phyloP scores from a whole-genome alignment of 2,329 filamentous ascomycete species.

The Graphilbum ipis-grandicollis region DNA sequence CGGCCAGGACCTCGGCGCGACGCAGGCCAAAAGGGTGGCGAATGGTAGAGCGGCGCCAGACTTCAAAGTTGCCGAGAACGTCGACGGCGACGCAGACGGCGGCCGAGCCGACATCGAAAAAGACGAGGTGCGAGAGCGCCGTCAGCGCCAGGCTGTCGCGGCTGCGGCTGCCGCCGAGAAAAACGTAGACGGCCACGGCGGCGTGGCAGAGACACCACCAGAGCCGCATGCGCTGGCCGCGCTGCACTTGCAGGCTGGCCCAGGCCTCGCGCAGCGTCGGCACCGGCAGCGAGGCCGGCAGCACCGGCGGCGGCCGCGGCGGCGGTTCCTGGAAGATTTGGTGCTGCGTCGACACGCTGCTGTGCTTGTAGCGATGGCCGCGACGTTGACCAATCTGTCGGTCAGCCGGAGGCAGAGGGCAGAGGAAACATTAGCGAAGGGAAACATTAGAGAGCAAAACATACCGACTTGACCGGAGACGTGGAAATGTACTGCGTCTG shows the following conservation, averaged over 20 bases:
- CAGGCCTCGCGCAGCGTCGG: constrained; percentile 80
- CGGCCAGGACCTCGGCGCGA: constrained; percentile 81
- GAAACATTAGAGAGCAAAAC: constrained; percentile 12
- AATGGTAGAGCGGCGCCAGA: constrained; percentile 86
- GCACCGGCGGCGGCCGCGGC: constrained; percentile 64
- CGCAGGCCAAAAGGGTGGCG: constrained; percentile 89
- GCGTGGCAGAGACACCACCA: constrained; percentile 87
- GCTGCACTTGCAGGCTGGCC: constrained; percentile 77
- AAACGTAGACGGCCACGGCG: constrained; percentile 67
- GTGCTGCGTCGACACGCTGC: constrained; percentile 71
- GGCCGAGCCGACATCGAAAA: constrained; percentile 89
- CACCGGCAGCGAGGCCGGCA: constrained; percentile 82
- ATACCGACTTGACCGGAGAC: constrained; percentile 59
- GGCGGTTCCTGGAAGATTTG: constrained; percentile 93
- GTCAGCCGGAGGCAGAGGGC: not conserved
- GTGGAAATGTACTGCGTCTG: constrained; percentile 65
- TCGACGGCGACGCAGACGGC: constrained; percentile 85
- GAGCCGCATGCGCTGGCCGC: constrained; percentile 65
- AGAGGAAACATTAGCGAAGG: not conserved
- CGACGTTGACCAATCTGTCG: constrained; percentile 70
- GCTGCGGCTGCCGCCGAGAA: constrained; percentile 47
- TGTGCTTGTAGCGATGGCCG: constrained; percentile 96
- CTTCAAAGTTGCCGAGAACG: constrained; percentile 89
- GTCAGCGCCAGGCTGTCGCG: constrained; percentile 77
- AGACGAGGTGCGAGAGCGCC: constrained; percentile 77